Percentiles rank a stretch among this genome's conserved stretches.
Evolutionary conservation across 2,329 filamentous ascomycete species (phyloP).

Genomic region (Diaporthe humulicola): DNA sequence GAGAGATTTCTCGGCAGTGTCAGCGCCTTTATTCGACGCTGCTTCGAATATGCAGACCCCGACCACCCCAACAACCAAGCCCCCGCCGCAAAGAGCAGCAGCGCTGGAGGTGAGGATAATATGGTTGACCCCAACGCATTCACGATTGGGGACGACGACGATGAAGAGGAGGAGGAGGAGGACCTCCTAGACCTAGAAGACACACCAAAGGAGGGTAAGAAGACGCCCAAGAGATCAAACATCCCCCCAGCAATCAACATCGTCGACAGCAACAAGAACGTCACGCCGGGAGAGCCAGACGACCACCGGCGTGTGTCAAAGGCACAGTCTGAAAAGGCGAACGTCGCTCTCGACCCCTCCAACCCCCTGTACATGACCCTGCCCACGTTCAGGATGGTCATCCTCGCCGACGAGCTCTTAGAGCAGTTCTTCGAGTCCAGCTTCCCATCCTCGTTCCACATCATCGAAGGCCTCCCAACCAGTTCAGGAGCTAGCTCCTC

Average conservation of each 20-base stretch:
- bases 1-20: conserved; percentile 94
- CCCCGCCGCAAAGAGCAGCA: conserved; percentile 42
- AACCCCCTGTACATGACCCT: conserved; percentile 96
- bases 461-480: conserved; percentile 73
- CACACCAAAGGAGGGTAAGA: conserved; percentile 52
- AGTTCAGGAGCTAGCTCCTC: conserved; percentile 64
- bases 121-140: conserved; percentile 68
- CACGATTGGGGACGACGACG: conserved; percentile 79
- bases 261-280: conserved; percentile 40
- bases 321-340: conserved; percentile 82
- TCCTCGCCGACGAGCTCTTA: conserved; percentile 93
- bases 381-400: conserved; percentile 98
- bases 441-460: conserved; percentile 92
- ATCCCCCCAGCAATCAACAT: conserved; percentile 45
- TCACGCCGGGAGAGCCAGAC: conserved; percentile 44
- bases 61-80: conserved; percentile 75
- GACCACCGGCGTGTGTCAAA: conserved; percentile 65
- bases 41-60: conserved; percentile 98
- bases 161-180: conserved; percentile 61
- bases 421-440: conserved; percentile 98
- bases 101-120: conserved; percentile 45
- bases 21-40: conserved; percentile 93
- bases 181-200: conserved; percentile 72
- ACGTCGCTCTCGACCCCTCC: conserved; percentile 90
- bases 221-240: conserved; percentile 39